A percentile compares a stretch with the other conserved stretches of the same genome.
Conservation (phyloP, 2,329 filamentous ascomycete species). For the Chaetomiaceae sp. region DNA sequence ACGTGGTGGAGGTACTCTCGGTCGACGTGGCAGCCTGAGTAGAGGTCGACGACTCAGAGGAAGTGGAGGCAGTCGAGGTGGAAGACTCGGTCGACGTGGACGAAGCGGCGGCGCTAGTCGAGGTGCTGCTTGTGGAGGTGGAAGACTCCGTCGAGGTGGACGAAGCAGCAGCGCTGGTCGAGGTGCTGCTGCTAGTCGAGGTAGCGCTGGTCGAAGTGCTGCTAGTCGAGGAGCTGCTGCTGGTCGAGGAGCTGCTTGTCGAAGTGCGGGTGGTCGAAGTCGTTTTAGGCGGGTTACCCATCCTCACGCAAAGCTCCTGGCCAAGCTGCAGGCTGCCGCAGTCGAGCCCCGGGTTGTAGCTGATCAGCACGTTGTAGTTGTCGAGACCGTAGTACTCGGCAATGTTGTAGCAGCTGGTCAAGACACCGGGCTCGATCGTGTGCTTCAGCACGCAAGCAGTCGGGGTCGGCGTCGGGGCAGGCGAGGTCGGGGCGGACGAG, state of each 20-base stretch:
- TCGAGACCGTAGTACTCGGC: conserved; percentile 14
- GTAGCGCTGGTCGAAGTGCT: conserved; percentile 1
- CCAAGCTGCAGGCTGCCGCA: conserved; percentile 1
- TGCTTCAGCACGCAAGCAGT: conserved; percentile 18
- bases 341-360: conserved; percentile 14
- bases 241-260: conserved; percentile 2
- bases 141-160: background rate
- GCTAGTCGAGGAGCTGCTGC: conserved; percentile 16
- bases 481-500: conserved; percentile 13
- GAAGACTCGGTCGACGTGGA: background rate
- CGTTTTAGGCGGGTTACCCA: conserved; percentile 12
- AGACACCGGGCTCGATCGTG: conserved; percentile 16
- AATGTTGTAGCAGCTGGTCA: conserved; percentile 18
- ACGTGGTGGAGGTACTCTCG: conserved; percentile 1
- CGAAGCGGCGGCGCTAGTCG: conserved; percentile 5
- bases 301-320: conserved; percentile 17
- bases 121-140: conserved; percentile 3
- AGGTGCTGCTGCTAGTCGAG: conserved; percentile 6
- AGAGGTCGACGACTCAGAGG: background rate
- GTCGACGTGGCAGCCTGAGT: background rate
- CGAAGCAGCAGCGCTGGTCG: background rate
- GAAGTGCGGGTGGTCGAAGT: conserved; percentile 11
- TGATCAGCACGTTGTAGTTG: conserved; percentile 5
- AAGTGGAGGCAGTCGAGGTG: background rate
- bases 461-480: conserved; percentile 10